These are phyloP conservation scores for Hypoxylon sp. DNA, from an alignment of 2,329 filamentous ascomycete genomes.

Conservation along the genomic window DNA sequence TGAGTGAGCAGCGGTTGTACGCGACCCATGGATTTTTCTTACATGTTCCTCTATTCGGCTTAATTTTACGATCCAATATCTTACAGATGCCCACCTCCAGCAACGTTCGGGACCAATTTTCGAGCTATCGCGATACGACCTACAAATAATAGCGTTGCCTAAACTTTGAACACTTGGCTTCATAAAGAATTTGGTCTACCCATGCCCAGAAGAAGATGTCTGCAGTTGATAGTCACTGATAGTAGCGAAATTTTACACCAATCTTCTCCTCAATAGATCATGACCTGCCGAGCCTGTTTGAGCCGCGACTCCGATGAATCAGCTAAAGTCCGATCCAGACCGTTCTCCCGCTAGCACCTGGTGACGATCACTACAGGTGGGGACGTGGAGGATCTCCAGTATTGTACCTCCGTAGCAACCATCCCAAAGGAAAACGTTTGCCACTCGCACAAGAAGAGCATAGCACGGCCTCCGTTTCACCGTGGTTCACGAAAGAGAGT, in stretches of 20 bases:
- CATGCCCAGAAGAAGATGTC: slow-evolving; percentile 5
- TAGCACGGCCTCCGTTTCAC: slow-evolving; percentile 32
- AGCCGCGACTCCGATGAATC: slow-evolving; percentile 36
- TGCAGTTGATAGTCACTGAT: slow-evolving; percentile 5
- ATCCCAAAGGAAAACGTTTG: slow-evolving; percentile 21
- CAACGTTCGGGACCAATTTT: slow-evolving; percentile 5
- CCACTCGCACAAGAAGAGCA: slow-evolving; percentile 32
- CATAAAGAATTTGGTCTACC: slow-evolving; percentile 10
- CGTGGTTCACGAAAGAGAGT: slow-evolving; percentile 23
- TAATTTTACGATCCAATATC: slow-evolving; percentile 18
- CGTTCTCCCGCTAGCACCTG: slow-evolving; percentile 39
- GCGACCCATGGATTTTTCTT: slow-evolving; percentile 10
- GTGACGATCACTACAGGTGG: slow-evolving; percentile 38
- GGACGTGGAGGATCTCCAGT: slow-evolving; percentile 24
- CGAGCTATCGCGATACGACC: slow-evolving; percentile 21
- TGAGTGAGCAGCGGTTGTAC: slow-evolving; percentile 3
- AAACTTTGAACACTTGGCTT: slow-evolving; percentile 6
- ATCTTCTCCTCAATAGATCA: slow-evolving; percentile 19
- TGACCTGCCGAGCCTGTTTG: slow-evolving; percentile 23
- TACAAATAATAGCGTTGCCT: slow-evolving; percentile 16
- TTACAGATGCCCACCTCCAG: slow-evolving; percentile 20
- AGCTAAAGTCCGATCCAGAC: slow-evolving; percentile 44
- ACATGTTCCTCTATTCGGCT: slow-evolving; percentile 29
- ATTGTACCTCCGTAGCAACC: slow-evolving; percentile 12
- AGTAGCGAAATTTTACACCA: slow-evolving; percentile 10